A percentile compares a stretch with the other conserved stretches of the same genome.
Conservation (phyloP, 441 rosid genomes). For the Erysimum pusillum region DNA sequence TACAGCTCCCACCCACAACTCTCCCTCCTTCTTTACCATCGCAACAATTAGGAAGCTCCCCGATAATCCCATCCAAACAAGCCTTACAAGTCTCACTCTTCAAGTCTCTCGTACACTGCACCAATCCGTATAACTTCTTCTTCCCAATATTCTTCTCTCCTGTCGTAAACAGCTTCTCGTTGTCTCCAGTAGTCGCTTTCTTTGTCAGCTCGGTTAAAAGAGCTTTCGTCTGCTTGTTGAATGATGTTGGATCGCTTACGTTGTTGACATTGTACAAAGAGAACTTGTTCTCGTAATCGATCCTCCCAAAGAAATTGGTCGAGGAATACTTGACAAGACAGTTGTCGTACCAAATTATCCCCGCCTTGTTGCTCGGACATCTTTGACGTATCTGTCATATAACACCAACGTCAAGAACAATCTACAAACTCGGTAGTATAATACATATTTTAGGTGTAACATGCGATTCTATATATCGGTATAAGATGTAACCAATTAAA, state of each 20-base stretch:
- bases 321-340: constrained; percentile 70
- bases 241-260: constrained; percentile 53
- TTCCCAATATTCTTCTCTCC: constrained; percentile 50
- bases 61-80: constrained; percentile 57
- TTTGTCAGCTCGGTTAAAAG: constrained; percentile 49
- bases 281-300: constrained; percentile 62
- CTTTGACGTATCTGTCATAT: constrained; percentile 42
- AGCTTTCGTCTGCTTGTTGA: constrained; percentile 60
- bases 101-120: constrained; percentile 70
- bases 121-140: constrained; percentile 60
- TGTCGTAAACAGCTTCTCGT: constrained; percentile 48
- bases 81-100: constrained; percentile 52
- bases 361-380: constrained; percentile 71
- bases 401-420: neutral
- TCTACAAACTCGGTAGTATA: neutral
- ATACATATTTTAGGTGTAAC: neutral
- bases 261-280: constrained; percentile 55
- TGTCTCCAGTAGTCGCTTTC: constrained; percentile 37
- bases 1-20: constrained; percentile 65
- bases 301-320: constrained; percentile 59
- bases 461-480: neutral
- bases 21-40: constrained; percentile 67
- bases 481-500: neutral
- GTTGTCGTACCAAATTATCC: constrained; percentile 77
- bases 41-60: constrained; percentile 56